Conservation (phyloP, 176 grass and related monocot genomes). For the Phoenix roebelenii region DNA sequence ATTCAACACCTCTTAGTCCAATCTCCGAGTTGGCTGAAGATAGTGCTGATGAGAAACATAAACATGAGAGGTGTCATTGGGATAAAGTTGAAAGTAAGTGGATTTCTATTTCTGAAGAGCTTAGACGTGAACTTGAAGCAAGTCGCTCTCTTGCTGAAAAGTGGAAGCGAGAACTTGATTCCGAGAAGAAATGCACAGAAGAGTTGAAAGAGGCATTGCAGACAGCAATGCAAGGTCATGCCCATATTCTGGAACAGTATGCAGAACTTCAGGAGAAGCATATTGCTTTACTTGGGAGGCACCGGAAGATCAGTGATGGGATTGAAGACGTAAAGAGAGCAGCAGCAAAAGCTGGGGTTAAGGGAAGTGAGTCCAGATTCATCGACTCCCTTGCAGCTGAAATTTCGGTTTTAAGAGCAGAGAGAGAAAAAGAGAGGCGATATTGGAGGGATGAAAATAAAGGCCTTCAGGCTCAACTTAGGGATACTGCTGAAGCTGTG, state of each 20-base stretch:
- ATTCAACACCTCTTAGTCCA: conserved; percentile 21
- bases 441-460: conserved; percentile 66
- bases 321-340: conserved; percentile 72
- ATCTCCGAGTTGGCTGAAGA: conserved; percentile 40
- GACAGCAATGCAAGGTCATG: conserved; percentile 86
- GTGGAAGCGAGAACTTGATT: conserved; percentile 56
- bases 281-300: conserved; percentile 56
- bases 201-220: conserved; percentile 88
- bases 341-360: conserved; percentile 67
- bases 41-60: conserved; percentile 28
- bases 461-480: conserved; percentile 61
- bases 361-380: conserved; percentile 53
- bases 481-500: conserved; percentile 86
- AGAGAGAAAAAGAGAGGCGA: conserved; percentile 44
- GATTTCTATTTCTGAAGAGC: conserved; percentile 74
- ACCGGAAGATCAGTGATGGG: conserved; percentile 69
- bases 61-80: conserved; percentile 27
- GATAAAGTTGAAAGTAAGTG: conserved; percentile 67
- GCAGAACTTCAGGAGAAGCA: conserved; percentile 97
- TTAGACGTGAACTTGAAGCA: conserved; percentile 70
- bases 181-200: conserved; percentile 69
- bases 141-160: conserved; percentile 39
- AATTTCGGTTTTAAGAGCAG: conserved; percentile 51
- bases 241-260: conserved; percentile 85
- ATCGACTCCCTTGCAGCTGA: conserved; percentile 73